Percentiles rank a stretch among this genome's conserved stretches.
phyloP scores from a whole-genome alignment of 352 stramenopile species.

The Blastocystis sp. region DNA sequence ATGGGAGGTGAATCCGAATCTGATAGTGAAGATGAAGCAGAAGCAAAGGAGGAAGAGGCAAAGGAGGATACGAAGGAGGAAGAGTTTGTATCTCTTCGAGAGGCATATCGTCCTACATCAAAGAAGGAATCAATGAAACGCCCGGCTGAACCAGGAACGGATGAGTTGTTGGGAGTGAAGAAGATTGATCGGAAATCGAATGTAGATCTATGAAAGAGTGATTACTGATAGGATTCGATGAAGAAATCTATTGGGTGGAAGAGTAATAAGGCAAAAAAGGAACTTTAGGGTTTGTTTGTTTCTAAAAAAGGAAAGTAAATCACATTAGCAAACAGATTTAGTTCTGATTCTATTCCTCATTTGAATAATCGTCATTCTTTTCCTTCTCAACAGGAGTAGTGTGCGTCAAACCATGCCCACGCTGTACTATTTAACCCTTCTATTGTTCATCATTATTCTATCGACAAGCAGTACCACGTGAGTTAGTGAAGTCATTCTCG shows the following conservation, averaged over 20 bases:
- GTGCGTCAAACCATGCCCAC: too few species aligned
- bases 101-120: not conserved
- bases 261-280: slow-evolving; percentile 25
- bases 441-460: not conserved
- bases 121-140: not conserved
- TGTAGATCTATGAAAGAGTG: not conserved
- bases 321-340: too few species aligned
- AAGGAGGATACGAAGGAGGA: not conserved
- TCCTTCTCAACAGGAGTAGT: too few species aligned
- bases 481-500: not conserved
- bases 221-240: slow-evolving; percentile 21
- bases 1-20: slow-evolving; percentile 3
- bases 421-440: not conserved
- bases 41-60: not conserved
- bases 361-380: too few species aligned
- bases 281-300: not conserved
- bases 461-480: slow-evolving; percentile 29
- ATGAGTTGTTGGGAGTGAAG: not conserved
- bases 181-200: not conserved
- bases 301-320: too few species aligned
- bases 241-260: slow-evolving; percentile 37
- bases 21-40: not conserved
- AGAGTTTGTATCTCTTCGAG: not conserved
- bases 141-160: not conserved
- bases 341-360: too few species aligned